Evolutionary conservation across 176 grass and related monocot genomes (phyloP), one percentile per base, ranked within the genome.

Genomic region (Carex littledalei): DNA sequence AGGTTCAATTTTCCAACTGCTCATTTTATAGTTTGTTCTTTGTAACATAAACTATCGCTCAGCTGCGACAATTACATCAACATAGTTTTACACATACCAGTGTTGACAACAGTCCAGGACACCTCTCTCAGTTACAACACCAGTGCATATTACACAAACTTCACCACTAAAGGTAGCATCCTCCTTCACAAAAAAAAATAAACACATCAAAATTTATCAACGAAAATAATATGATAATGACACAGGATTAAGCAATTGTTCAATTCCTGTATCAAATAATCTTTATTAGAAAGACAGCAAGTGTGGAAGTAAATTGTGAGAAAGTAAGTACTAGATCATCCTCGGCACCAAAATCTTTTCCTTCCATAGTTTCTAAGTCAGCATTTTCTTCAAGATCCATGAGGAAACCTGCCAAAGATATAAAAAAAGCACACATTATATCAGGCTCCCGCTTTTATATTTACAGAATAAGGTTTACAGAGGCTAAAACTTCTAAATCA

Each of bases 81-180:
- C 41, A 73, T 12, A 81, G 2, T 81, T 79, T 26, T 77, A 61
- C 59, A 68, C 87, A 22, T 93, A 95, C 95, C 93, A 98, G 88
- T 98, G 91, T 45, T 94, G 74, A 54, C 95, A 98, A 81, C 86
- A 93, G 82, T 98, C 91, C 60, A 95, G 75, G 81, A 92, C 63
- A 65, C 95, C 95, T 92, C 93, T 94, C 72, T 95, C 90, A 6
- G 93, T 90, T 69, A 95, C 57, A 29, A 90, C 77, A 67, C 91
- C 93, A 62, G 88, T 88, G 90, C 95, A 98, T 78, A 98, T 98
- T 70, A 93, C 91, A 9, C 95, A 98, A 49, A 69, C 86, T 84
- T 92, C 95, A 66, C 84, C 91, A 81, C 90, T 84, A 15, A 90
- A 88, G 56, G 63, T 22, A 86, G 55, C 50, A 58, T 89, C 90